Conservation (phyloP, 768 basidiomycete species). For the Megacollybia marginata region DNA sequence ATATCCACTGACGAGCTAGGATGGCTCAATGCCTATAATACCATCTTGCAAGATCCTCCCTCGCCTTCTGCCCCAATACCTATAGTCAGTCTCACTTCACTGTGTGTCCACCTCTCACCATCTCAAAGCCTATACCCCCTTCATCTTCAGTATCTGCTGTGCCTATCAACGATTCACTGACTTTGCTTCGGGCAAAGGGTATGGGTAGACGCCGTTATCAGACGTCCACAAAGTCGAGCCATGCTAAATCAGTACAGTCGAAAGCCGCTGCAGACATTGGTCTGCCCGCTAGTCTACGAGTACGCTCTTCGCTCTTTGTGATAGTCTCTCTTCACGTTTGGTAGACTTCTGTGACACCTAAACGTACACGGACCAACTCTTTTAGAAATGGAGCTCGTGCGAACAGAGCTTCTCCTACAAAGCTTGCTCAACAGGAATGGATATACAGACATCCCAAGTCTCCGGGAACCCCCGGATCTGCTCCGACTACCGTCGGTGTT, state of each 20-base stretch:
- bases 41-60: conserved; percentile 7
- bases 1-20: conserved; percentile 40
- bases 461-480: conserved; percentile 13
- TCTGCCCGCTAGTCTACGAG: too few relatives aligned
- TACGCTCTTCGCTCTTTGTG: too few relatives aligned
- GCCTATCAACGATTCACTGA: conserved; percentile 3
- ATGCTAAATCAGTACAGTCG: conserved; percentile 4
- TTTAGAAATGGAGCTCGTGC: neutral
- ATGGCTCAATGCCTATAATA: conserved; percentile 38
- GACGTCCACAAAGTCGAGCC: conserved; percentile 9
- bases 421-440: conserved; percentile 32
- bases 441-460: conserved; percentile 38
- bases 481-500: conserved; percentile 6
- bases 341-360: neutral
- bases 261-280: too few relatives aligned
- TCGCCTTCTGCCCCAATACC: conserved; percentile 5
- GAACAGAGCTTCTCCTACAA: neutral
- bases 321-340: neutral
- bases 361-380: neutral
- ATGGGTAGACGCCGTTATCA: conserved; percentile 7
- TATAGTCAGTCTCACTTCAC: conserved; percentile 4
- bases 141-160: neutral
- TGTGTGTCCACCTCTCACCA: conserved; percentile 4
- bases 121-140: neutral
- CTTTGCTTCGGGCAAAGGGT: conserved; percentile 2